Evolutionary conservation across 768 basidiomycete genomes (phyloP).

Genomic region (Hirschioporus abietinus): DNA sequence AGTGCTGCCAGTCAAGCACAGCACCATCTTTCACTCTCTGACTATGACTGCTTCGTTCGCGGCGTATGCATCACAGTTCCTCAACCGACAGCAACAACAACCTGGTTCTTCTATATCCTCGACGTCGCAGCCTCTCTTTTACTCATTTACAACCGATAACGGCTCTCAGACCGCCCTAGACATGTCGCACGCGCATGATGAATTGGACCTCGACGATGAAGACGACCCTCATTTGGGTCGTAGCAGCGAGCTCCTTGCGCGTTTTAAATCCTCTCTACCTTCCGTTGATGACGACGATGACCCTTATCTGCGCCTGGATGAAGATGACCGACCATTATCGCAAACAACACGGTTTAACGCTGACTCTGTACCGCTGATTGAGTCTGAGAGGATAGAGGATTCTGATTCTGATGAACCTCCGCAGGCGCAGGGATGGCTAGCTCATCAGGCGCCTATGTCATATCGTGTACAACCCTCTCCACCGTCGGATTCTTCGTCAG

Average conservation of each 20-base stretch:
- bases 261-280: slow-evolving; percentile 5
- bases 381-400: slow-evolving; percentile 16
- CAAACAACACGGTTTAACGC: slow-evolving; percentile 28
- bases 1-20: not conserved
- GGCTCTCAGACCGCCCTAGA: slow-evolving; percentile 41
- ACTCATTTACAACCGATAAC: slow-evolving; percentile 79
- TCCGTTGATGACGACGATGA: slow-evolving; percentile 56
- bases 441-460: slow-evolving; percentile 60
- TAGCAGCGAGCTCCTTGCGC: slow-evolving; percentile 29
- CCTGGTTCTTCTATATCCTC: slow-evolving; percentile 45
- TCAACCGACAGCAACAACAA: slow-evolving; percentile 55
- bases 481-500: slow-evolving; percentile 35
- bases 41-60: slow-evolving; percentile 69
- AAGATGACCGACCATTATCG: slow-evolving; percentile 45
- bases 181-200: slow-evolving; percentile 17
- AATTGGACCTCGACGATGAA: slow-evolving; percentile 59
- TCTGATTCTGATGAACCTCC: slow-evolving; percentile 37
- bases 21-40: not conserved
- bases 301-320: slow-evolving; percentile 73
- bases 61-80: slow-evolving; percentile 77
- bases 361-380: slow-evolving; percentile 33
- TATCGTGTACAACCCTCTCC: slow-evolving; percentile 38
- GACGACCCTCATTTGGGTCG: slow-evolving; percentile 71
- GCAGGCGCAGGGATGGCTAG: slow-evolving; percentile 58
- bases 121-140: slow-evolving; percentile 77